Evolutionary conservation across 2,329 filamentous ascomycete genomes (phyloP).

Genomic region (Stemphylium lycopersici): DNA sequence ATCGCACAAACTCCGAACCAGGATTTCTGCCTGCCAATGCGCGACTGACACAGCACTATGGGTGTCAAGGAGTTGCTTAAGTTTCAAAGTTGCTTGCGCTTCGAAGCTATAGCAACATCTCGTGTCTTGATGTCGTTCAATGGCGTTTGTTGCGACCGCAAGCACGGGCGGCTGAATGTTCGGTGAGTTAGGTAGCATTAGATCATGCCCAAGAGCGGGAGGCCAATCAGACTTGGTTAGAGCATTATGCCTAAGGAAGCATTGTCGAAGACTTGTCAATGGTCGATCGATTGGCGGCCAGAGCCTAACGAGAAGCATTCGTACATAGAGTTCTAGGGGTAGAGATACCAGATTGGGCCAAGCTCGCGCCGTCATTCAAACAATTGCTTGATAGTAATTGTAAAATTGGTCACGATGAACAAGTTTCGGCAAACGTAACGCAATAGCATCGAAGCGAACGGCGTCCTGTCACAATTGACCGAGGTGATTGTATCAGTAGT

Average conservation of each 20-base stretch:
- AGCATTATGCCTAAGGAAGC: constrained; percentile 1
- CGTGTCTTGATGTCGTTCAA: not conserved
- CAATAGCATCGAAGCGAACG: constrained; percentile 9
- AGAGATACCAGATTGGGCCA: constrained; percentile 18
- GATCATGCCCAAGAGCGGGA: constrained; percentile 1
- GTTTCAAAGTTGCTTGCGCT: not conserved
- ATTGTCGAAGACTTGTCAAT: constrained; percentile 1
- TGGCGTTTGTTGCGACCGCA: not conserved
- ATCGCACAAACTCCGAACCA: not conserved
- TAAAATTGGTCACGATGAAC: not conserved
- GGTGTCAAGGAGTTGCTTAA: not conserved
- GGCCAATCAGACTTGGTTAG: constrained; percentile 6
- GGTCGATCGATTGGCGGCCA: not conserved
- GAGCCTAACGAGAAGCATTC: not conserved
- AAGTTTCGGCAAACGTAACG: not conserved
- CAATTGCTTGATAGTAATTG: constrained; percentile 14
- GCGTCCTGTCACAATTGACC: constrained; percentile 1
- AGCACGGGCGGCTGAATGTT: constrained; percentile 7
- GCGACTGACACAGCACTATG: not conserved
- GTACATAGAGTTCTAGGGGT: constrained; percentile 13
- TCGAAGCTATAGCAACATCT: not conserved
- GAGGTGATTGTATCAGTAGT: not conserved
- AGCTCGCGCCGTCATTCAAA: constrained; percentile 14
- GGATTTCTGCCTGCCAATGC: not conserved
- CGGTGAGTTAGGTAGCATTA: constrained; percentile 7